Conservation (phyloP, 116 monocot species). For the Posidonia oceanica region DNA sequence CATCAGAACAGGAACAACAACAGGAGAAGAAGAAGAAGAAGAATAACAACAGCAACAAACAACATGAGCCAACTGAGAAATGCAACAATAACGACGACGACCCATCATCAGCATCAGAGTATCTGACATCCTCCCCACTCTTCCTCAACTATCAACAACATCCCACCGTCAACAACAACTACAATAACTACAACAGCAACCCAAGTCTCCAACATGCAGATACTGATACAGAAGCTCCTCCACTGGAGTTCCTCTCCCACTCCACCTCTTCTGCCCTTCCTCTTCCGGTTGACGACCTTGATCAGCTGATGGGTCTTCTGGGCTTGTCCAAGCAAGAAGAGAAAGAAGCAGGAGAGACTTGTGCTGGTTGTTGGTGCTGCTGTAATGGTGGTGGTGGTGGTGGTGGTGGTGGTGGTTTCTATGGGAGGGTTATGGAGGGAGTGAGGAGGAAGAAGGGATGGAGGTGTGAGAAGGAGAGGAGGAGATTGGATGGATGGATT, state of each 20-base stretch:
- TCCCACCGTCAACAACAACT: too few species aligned
- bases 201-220: too few species aligned
- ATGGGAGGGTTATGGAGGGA: too few species aligned
- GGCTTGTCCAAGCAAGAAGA: not conserved
- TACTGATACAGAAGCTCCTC: not conserved
- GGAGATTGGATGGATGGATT: constrained; percentile 1
- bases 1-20: not conserved
- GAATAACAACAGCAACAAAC: too few species aligned
- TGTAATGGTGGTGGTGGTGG: too few species aligned
- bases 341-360: not conserved
- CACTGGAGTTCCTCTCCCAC: not conserved
- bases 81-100: not conserved
- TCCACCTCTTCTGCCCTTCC: not conserved
- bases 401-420: too few species aligned
- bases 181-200: too few species aligned
- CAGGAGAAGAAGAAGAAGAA: not conserved
- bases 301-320: not conserved
- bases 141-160: not conserved
- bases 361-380: too few species aligned
- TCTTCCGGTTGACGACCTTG: not conserved
- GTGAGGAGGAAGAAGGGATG: too few species aligned
- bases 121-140: not conserved
- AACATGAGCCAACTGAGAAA: too few species aligned
- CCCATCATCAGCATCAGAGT: not conserved
- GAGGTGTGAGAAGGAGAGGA: too few species aligned